Percentiles rank a stretch among this genome's conserved stretches.
phyloP scores from a whole-genome alignment of 352 stramenopile species.

The Phytophthora cajani region DNA sequence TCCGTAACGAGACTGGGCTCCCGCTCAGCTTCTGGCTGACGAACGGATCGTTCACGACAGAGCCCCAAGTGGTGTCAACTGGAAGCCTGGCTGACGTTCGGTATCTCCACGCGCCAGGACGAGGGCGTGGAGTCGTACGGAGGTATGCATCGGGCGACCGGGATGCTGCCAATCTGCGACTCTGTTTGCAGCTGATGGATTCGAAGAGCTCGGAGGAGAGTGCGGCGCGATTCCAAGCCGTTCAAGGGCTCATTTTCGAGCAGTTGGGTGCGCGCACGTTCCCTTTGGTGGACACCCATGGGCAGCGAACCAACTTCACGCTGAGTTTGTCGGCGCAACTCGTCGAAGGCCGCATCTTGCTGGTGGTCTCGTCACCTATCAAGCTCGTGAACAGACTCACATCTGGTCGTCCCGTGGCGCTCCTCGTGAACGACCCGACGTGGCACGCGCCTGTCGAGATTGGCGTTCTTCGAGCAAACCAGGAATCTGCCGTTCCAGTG shows the following conservation, averaged over 20 bases:
- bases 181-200: conserved; percentile 71
- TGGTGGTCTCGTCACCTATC: conserved; percentile 82
- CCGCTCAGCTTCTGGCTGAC: conserved; percentile 76
- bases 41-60: conserved; percentile 47
- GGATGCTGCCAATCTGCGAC: conserved; percentile 55
- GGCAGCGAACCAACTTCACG: conserved; percentile 59
- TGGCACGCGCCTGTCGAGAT: conserved; percentile 81
- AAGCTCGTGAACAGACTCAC: conserved; percentile 76
- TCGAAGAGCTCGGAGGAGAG: conserved; percentile 22
- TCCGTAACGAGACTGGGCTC: conserved; percentile 82
- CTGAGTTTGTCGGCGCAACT: conserved; percentile 74
- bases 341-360: conserved; percentile 79
- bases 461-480: conserved; percentile 57
- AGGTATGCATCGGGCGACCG: conserved; percentile 72
- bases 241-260: conserved; percentile 87
- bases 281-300: conserved; percentile 58
- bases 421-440: conserved; percentile 84
- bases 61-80: conserved; percentile 45
- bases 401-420: conserved; percentile 60
- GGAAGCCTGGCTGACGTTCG: conserved; percentile 64
- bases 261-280: conserved; percentile 74
- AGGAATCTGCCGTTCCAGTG: conserved; percentile 75
- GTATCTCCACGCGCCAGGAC: conserved; percentile 66
- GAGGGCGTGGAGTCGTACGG: conserved; percentile 71
- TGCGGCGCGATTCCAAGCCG: conserved; percentile 55